phyloP scores from a whole-genome alignment of 768 basidiomycete species.

The Lactarius hengduanensis region DNA sequence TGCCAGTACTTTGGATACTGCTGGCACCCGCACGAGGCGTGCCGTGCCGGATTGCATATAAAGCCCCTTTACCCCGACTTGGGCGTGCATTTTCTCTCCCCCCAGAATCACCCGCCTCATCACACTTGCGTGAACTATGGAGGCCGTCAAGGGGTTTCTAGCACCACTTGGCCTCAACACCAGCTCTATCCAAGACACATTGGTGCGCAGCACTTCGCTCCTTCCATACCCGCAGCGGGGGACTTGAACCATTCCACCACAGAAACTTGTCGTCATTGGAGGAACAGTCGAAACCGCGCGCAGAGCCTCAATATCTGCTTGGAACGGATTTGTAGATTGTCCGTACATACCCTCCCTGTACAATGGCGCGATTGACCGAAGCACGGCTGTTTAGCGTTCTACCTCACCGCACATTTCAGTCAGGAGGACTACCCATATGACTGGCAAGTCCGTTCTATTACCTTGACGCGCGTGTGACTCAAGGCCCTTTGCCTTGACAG shows the following conservation, averaged over 20 bases:
- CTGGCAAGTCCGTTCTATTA: constrained; percentile 48
- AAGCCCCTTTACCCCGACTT: constrained; percentile 23
- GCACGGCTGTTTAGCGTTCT: constrained; percentile 56
- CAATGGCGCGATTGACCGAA: constrained; percentile 23
- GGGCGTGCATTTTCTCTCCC: constrained; percentile 16
- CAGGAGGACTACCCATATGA: constrained; percentile 88
- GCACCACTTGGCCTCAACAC: constrained; percentile 66
- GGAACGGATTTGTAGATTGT: constrained; percentile 92
- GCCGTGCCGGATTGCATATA: constrained; percentile 25
- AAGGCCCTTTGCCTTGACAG: constrained; percentile 38
- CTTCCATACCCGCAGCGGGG: neutral
- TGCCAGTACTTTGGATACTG: neutral
- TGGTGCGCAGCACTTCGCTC: constrained; percentile 46
- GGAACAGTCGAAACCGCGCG: constrained; percentile 86
- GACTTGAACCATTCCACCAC: constrained; percentile 15
- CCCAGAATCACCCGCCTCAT: constrained; percentile 25
- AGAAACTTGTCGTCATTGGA: constrained; percentile 91
- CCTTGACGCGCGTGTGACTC: constrained; percentile 14
- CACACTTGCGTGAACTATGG: constrained; percentile 46
- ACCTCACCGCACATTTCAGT: constrained; percentile 85
- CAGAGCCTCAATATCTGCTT: constrained; percentile 76
- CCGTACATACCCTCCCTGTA: constrained; percentile 31
- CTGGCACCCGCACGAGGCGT: constrained; percentile 29
- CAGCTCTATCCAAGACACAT: constrained; percentile 72
- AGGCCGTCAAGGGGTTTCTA: constrained; percentile 65